A percentile compares a stretch with the other conserved stretches of the same genome.
These are phyloP conservation scores for Mycocentrospora acerina DNA, from an alignment of 2,329 filamentous ascomycete genomes.

Conservation along the genomic window DNA sequence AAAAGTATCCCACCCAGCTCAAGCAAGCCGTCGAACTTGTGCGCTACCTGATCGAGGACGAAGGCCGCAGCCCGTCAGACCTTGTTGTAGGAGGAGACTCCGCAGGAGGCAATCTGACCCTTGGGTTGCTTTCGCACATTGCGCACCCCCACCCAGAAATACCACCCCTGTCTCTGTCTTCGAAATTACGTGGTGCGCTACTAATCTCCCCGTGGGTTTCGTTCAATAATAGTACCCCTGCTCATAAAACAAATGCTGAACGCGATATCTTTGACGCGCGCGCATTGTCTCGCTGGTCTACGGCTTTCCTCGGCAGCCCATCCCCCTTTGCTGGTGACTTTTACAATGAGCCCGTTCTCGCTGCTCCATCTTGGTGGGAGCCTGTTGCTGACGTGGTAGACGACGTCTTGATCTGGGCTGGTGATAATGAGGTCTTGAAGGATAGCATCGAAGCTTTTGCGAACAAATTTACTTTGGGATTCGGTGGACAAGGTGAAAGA, in stretches of 20 bases:
- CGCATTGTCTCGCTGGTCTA: conserved; percentile 49
- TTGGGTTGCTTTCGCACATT: conserved; percentile 53
- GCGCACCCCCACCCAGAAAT: conserved; percentile 60
- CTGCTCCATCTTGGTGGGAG: conserved; percentile 56
- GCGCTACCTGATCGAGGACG: conserved; percentile 44
- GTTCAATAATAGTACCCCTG: conserved; percentile 50
- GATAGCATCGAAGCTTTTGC: conserved; percentile 57
- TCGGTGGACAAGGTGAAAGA: conserved; percentile 30
- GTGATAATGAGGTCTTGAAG: conserved; percentile 58
- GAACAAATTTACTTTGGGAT: conserved; percentile 48
- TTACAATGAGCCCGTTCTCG: conserved; percentile 57
- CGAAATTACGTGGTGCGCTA: conserved; percentile 52
- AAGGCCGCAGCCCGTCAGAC: conserved; percentile 38
- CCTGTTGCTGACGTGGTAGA: conserved; percentile 48
- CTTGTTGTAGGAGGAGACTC: conserved; percentile 57
- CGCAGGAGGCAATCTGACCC: conserved; percentile 53
- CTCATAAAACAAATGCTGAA: conserved; percentile 48
- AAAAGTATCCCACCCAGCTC: conserved; percentile 52
- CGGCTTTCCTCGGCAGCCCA: conserved; percentile 49
- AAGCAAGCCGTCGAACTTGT: conserved; percentile 49
- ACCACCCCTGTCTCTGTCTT: conserved; percentile 43
- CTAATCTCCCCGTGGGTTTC: conserved; percentile 62
- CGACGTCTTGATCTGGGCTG: conserved; percentile 56
- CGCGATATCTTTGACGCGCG: conserved; percentile 53
- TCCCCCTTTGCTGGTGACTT: conserved; percentile 51